Conservation (phyloP, 1,139 yeast genomes). For the Yamadazyma dushanensis region DNA sequence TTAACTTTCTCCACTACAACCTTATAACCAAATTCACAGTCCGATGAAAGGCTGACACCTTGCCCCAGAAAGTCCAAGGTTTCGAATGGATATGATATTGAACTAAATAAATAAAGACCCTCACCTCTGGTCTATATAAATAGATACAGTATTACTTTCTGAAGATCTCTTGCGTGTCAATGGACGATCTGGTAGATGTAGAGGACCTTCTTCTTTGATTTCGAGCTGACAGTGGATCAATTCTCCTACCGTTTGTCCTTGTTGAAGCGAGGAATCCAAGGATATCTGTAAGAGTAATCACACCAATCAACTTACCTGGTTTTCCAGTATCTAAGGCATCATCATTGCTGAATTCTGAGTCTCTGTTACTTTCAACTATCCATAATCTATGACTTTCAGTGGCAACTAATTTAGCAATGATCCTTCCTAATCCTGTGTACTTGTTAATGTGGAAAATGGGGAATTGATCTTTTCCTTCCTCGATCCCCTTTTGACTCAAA, state of each 20-base stretch:
- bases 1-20: no score
- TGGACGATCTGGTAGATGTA: conserved; percentile 42
- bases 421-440: conserved; percentile 78
- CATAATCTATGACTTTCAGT: conserved; percentile 91
- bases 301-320: conserved; percentile 84
- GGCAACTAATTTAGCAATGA: conserved; percentile 92
- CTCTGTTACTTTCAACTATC: conserved; percentile 67
- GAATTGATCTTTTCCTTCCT: conserved; percentile 92
- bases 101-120: no score
- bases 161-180: conserved; percentile 25
- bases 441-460: conserved; percentile 93
- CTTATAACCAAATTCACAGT: no score
- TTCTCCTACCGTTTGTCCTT: conserved; percentile 54
- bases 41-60: no score
- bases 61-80: no score
- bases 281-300: conserved; percentile 86
- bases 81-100: no score
- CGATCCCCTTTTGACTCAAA: conserved; percentile 83
- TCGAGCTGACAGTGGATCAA: conserved; percentile 84
- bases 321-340: conserved; percentile 33
- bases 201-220: conserved; percentile 80
- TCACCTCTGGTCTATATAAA: not conserved
- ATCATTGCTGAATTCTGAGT: conserved; percentile 16
- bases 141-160: conserved; percentile 14
- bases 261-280: conserved; percentile 76